Evolutionary conservation across 257 asterid species (phyloP).

Genomic region (Primulina huaijiensis): DNA sequence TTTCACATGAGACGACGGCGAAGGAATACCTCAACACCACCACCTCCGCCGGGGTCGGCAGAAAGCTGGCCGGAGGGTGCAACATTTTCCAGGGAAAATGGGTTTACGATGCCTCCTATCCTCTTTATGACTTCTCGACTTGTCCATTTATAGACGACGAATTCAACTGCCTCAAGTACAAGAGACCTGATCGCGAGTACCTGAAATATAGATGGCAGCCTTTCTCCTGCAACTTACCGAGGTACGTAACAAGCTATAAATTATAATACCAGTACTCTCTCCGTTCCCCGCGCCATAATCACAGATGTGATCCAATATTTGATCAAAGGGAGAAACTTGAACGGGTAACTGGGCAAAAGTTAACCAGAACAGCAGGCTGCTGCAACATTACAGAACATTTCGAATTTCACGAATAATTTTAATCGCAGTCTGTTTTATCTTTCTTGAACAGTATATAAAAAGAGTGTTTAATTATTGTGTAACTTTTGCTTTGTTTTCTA

Average conservation of each 20-base stretch:
- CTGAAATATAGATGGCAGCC: conserved; percentile 97
- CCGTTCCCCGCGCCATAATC: too few species aligned
- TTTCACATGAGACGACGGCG: conserved; percentile 33
- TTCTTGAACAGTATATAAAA: too few species aligned
- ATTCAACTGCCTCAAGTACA: conserved; percentile 75
- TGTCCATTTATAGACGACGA: conserved; percentile 88
- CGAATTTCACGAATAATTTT: too few species aligned
- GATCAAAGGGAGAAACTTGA: too few species aligned
- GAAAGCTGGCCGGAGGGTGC: conserved; percentile 47
- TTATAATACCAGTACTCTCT: too few species aligned
- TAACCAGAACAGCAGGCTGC: background rate
- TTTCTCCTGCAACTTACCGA: conserved; percentile 65
- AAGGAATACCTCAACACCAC: conserved; percentile 32
- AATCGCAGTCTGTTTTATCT: too few species aligned
- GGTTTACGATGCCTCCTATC: conserved; percentile 80
- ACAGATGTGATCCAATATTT: too few species aligned
- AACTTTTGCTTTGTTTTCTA: background rate
- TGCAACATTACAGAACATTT: background rate
- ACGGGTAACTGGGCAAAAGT: too few species aligned
- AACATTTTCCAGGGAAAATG: conserved; percentile 71
- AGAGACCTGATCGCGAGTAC: conserved; percentile 65
- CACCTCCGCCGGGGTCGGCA: conserved; percentile 27
- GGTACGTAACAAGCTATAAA: conserved; percentile 30
- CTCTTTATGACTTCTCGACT: conserved; percentile 66
- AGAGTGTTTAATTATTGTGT: too few species aligned